Percentiles rank a stretch among this genome's conserved stretches.
phyloP scores from a whole-genome alignment of 78 protist species.

The Thecamonas trahens region DNA sequence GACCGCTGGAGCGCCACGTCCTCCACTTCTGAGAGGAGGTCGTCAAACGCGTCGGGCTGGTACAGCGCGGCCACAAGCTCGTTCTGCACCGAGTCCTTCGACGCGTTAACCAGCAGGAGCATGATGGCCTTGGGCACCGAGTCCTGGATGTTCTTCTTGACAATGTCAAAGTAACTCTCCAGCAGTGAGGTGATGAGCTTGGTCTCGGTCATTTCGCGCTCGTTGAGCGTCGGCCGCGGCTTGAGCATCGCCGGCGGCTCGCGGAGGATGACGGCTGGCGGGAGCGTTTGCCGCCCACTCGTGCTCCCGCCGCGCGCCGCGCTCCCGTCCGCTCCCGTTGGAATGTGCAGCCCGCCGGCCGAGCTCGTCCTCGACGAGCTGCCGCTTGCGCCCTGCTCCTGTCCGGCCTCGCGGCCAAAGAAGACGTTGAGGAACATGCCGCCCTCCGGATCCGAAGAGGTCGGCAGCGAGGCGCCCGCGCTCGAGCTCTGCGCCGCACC shows the following conservation, averaged over 20 bases:
- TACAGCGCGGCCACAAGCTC: conserved; percentile 69
- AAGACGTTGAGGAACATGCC: background rate
- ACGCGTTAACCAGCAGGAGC: conserved; percentile 82
- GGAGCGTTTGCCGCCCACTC: too few species aligned
- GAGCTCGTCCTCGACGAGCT: background rate
- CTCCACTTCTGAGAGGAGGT: conserved; percentile 70
- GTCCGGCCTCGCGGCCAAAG: background rate
- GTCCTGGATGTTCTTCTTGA: conserved; percentile 75
- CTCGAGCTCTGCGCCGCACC: too few species aligned
- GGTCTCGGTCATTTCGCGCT: conserved; percentile 33
- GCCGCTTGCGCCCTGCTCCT: background rate
- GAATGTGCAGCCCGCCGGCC: background rate
- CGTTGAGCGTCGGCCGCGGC: conserved; percentile 20
- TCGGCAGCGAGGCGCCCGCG: too few species aligned
- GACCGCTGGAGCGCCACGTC: too few species aligned
- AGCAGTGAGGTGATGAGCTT: conserved; percentile 54
- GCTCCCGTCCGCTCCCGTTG: background rate
- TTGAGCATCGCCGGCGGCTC: conserved; percentile 40
- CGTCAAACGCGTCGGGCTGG: conserved; percentile 70
- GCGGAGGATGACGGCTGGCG: conserved; percentile 12
- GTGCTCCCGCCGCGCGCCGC: too few species aligned
- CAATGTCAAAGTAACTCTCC: conserved; percentile 67
- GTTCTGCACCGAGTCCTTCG: conserved; percentile 62
- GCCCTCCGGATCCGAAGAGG: too few species aligned
- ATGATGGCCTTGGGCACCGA: conserved; percentile 89